Evolutionary conservation across 495 filamentous ascomycete species (phyloP).

Genomic region (Lasiosphaeria ovina): DNA sequence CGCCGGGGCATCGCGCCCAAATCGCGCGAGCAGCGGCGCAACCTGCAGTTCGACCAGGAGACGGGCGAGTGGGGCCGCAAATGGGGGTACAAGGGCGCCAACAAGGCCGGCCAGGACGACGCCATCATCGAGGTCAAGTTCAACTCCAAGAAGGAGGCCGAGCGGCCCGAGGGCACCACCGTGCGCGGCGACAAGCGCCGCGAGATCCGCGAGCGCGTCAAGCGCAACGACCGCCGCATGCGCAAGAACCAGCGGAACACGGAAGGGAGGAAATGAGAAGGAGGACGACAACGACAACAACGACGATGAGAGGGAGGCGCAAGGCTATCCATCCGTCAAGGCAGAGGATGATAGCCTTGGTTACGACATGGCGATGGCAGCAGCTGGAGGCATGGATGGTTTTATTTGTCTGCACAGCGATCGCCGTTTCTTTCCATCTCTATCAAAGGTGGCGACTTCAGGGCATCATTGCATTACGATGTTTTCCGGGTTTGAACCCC

Average conservation of each 20-base stretch:
- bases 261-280: slow-evolving; percentile 34
- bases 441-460: neutral
- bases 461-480: slow-evolving; percentile 7
- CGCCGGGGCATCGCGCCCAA: slow-evolving; percentile 92
- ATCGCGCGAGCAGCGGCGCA: slow-evolving; percentile 59
- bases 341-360: neutral
- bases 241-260: slow-evolving; percentile 62
- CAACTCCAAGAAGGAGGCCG: slow-evolving; percentile 69
- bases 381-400: neutral
- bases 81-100: slow-evolving; percentile 89
- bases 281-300: neutral
- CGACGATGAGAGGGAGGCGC: no score
- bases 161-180: slow-evolving; percentile 56
- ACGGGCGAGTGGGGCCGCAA: slow-evolving; percentile 84
- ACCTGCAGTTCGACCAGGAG: slow-evolving; percentile 79
- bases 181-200: slow-evolving; percentile 61
- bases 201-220: slow-evolving; percentile 62
- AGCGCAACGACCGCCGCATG: slow-evolving; percentile 66
- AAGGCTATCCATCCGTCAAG: no score
- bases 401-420: neutral
- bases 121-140: slow-evolving; percentile 91
- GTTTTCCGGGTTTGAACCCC: neutral
- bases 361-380: neutral
- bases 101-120: slow-evolving; percentile 61
- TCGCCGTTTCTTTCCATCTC: neutral